Evolutionary conservation across 345 rosid genomes (phyloP).

Genomic region (Eucalyptus shirleyi): DNA sequence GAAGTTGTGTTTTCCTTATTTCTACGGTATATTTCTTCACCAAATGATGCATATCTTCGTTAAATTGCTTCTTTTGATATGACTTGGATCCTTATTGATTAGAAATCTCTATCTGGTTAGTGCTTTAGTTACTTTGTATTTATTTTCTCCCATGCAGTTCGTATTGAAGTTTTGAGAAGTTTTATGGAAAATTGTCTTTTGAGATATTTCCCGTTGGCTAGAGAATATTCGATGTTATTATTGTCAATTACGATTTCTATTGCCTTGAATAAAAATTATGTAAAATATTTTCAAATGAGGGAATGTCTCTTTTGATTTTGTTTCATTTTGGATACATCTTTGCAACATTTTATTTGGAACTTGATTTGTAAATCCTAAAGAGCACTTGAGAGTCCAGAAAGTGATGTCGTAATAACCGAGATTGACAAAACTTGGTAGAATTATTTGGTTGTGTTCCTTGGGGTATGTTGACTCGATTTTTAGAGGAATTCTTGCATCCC

Average conservation of each 20-base stretch:
- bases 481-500: no score
- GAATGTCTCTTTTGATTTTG: not conserved
- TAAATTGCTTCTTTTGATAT: not conserved
- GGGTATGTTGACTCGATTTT: no score
- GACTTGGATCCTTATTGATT: not conserved
- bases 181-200: not conserved
- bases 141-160: not conserved
- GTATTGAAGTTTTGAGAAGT: not conserved
- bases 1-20: not conserved
- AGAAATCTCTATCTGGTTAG: not conserved
- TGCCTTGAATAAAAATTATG: not conserved
- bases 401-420: no score
- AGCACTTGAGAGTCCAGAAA: no score
- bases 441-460: no score
- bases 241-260: not conserved
- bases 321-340: not conserved
- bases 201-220: not conserved
- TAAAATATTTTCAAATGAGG: not conserved
- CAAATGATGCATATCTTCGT: not conserved
- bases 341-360: not conserved
- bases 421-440: no score
- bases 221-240: not conserved
- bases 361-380: not conserved
- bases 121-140: not conserved
- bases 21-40: not conserved